Evolutionary conservation across 164 flowering plant species (phyloP).

Genomic region (Sextonia rubra): DNA sequence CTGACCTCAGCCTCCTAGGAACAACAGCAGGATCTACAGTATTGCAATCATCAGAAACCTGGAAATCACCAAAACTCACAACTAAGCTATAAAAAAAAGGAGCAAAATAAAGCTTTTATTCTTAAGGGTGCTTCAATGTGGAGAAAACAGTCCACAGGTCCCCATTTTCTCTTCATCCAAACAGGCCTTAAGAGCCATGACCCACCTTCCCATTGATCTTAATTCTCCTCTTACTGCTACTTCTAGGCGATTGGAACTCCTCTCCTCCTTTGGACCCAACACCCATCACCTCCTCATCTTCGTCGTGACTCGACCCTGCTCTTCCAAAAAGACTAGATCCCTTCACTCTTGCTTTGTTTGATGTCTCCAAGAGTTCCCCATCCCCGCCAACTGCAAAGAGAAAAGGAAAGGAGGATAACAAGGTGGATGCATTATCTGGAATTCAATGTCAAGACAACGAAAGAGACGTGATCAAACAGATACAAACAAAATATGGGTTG

Average conservation of each 20-base stretch:
- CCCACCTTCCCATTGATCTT: slow-evolving; percentile 47
- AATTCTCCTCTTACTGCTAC: slow-evolving; percentile 24
- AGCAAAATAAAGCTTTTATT: not conserved
- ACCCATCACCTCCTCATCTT: slow-evolving; percentile 28
- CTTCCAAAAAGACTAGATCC: too few species aligned
- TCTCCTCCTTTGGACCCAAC: slow-evolving; percentile 38
- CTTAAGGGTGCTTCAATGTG: not conserved
- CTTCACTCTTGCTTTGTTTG: slow-evolving; percentile 19
- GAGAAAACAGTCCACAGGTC: too few species aligned
- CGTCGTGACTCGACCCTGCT: too few species aligned
- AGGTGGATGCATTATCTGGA: slow-evolving; percentile 21
- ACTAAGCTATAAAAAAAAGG: not conserved
- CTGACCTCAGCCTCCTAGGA: slow-evolving; percentile 77
- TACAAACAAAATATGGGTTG: slow-evolving; percentile 19
- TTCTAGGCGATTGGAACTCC: slow-evolving; percentile 13
- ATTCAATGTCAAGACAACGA: slow-evolving; percentile 9
- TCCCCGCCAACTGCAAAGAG: slow-evolving; percentile 18
- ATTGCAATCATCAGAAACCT: slow-evolving; percentile 44
- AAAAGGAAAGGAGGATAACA: slow-evolving; percentile 3
- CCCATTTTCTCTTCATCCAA: too few species aligned
- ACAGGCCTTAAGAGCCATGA: not conserved
- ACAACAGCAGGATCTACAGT: slow-evolving; percentile 50
- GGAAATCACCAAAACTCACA: slow-evolving; percentile 7
- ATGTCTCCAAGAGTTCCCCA: slow-evolving; percentile 22
- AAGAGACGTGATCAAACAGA: slow-evolving; percentile 17